These are phyloP conservation scores for Globisporangium polare DNA, from an alignment of 352 stramenopile genomes.

Conservation along the genomic window DNA sequence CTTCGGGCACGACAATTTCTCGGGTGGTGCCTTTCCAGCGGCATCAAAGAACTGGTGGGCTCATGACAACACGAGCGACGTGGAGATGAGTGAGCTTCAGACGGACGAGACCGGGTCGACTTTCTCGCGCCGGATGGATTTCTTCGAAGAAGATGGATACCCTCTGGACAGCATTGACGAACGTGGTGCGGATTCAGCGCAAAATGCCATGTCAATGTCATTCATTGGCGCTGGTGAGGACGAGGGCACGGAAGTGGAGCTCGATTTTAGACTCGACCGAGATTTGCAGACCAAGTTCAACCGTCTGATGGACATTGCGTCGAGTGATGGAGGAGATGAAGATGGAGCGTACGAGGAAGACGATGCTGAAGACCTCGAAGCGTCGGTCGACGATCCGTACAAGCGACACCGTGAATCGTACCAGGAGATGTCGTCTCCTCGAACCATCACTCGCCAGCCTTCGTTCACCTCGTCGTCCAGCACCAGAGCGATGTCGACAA, in stretches of 20 bases:
- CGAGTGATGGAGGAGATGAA: slow-evolving; percentile 26
- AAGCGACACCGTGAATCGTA: slow-evolving; percentile 16
- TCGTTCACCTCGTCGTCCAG: slow-evolving; percentile 61
- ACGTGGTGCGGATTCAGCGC: slow-evolving; percentile 16
- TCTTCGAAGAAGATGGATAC: slow-evolving; percentile 45
- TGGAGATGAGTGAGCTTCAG: slow-evolving; percentile 74
- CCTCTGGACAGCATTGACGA: slow-evolving; percentile 12
- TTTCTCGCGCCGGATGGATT: slow-evolving; percentile 60
- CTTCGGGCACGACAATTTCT: slow-evolving; percentile 34
- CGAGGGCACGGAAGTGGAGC: slow-evolving; percentile 71
- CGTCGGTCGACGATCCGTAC: slow-evolving; percentile 9
- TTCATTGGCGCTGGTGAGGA: slow-evolving; percentile 70
- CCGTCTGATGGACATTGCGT: slow-evolving; percentile 61
- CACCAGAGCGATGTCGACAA: slow-evolving; percentile 35
- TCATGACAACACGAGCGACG: slow-evolving; percentile 42
- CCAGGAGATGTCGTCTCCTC: slow-evolving; percentile 38
- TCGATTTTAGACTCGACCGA: slow-evolving; percentile 74
- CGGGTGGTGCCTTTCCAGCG: slow-evolving; percentile 48
- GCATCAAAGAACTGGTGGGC: slow-evolving; percentile 77
- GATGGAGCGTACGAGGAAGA: background rate
- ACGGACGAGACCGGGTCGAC: slow-evolving; percentile 69
- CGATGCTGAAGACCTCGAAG: slow-evolving; percentile 1
- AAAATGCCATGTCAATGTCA: slow-evolving; percentile 74
- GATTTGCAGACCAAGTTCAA: slow-evolving; percentile 78
- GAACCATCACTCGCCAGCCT: slow-evolving; percentile 36